Evolutionary conservation across 2,329 filamentous ascomycete species (phyloP).

Genomic region (Sporothrix pallida): DNA sequence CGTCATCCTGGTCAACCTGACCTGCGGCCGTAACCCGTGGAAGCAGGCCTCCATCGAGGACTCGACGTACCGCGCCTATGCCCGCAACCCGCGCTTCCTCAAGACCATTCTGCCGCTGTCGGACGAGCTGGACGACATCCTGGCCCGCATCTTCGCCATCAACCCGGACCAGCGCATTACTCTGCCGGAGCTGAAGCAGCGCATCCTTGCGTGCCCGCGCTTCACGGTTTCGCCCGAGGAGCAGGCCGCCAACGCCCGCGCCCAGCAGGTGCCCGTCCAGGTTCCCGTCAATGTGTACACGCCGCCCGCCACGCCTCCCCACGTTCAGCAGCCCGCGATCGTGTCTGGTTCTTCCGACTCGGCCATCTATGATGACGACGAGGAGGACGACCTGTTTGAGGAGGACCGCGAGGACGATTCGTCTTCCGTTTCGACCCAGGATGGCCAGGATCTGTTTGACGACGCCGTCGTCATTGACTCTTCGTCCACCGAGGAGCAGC

Average conservation of each 20-base stretch:
- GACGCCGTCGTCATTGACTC: neutral
- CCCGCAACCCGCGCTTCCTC: slow-evolving; percentile 83
- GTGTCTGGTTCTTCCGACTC: slow-evolving; percentile 22
- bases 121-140: slow-evolving; percentile 84
- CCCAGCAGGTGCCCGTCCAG: slow-evolving; percentile 40
- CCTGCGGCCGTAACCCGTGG: slow-evolving; percentile 98
- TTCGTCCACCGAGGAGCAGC: slow-evolving; percentile 33
- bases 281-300: slow-evolving; percentile 44
- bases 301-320: neutral
- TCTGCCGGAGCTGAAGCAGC: slow-evolving; percentile 75
- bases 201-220: slow-evolving; percentile 75
- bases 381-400: slow-evolving; percentile 46
- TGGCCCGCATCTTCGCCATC: slow-evolving; percentile 85
- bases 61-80: slow-evolving; percentile 90
- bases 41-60: slow-evolving; percentile 94
- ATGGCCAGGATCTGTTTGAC: slow-evolving; percentile 51
- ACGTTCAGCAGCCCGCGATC: neutral
- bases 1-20: slow-evolving; percentile 95
- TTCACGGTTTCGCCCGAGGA: slow-evolving; percentile 62
- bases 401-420: slow-evolving; percentile 46
- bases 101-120: slow-evolving; percentile 92
- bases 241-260: slow-evolving; percentile 42
- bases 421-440: slow-evolving; percentile 1
- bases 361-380: slow-evolving; percentile 34
- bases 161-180: slow-evolving; percentile 83